phyloP scores from a whole-genome alignment of 2,329 filamentous ascomycete genomes.

The Zymoseptoria crescenta region DNA sequence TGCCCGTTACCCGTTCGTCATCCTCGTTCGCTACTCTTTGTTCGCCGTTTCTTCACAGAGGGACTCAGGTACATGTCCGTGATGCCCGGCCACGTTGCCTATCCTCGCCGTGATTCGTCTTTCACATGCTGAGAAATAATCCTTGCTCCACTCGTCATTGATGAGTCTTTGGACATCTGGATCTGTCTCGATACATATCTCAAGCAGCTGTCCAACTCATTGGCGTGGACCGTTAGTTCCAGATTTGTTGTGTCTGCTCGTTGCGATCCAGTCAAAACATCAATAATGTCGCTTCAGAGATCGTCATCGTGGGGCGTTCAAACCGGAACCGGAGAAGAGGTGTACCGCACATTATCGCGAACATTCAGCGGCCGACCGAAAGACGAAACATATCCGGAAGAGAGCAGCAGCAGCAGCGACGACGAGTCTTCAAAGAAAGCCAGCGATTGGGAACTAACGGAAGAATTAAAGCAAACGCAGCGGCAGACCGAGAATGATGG shows the following conservation, averaged over 20 bases:
- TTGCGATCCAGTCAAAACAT: neutral
- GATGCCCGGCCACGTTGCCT: neutral
- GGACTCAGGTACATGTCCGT: neutral
- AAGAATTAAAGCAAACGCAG: conserved; percentile 39
- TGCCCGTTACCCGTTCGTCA: neutral
- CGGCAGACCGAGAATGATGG: conserved; percentile 41
- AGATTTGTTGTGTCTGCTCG: neutral
- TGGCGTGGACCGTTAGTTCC: neutral
- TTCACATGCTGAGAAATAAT: neutral
- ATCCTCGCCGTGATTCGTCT: neutral
- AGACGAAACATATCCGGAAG: neutral
- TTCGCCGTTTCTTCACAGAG: neutral
- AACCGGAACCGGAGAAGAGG: conserved; percentile 14
- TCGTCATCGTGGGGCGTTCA: conserved; percentile 9
- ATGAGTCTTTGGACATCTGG: neutral
- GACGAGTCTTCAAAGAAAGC: conserved; percentile 26
- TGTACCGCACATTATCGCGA: conserved; percentile 13
- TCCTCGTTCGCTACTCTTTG: neutral
- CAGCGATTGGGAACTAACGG: conserved; percentile 45
- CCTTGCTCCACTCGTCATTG: conserved; percentile 2
- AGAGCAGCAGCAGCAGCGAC: conserved; percentile 5
- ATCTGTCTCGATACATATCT: neutral
- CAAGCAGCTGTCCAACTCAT: neutral
- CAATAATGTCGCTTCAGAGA: neutral
- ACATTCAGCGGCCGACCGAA: conserved; percentile 9